Percentiles rank a stretch among this genome's conserved stretches.
Evolutionary conservation across 1,284 basidiomycete genomes (phyloP).

Genomic region (Trichosporon coremiiforme): DNA sequence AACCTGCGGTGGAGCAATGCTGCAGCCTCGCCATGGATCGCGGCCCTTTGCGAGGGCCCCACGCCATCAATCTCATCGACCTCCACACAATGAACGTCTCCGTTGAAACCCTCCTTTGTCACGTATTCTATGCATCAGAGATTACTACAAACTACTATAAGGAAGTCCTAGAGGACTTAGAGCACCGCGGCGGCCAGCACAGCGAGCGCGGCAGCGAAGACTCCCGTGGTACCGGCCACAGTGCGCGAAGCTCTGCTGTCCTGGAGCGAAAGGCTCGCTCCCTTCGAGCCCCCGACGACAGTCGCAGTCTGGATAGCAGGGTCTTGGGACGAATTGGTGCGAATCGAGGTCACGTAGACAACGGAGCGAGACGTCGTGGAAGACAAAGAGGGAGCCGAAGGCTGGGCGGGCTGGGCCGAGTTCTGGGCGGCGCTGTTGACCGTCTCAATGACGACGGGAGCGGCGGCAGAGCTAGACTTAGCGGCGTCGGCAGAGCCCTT

Average conservation of each 20-base stretch:
- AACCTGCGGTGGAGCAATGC: no score
- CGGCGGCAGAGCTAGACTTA: background rate
- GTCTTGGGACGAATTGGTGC: background rate
- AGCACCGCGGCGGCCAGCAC: background rate
- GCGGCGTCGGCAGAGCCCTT: background rate
- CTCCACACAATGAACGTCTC: no score
- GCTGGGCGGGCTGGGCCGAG: background rate
- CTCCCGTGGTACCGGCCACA: background rate
- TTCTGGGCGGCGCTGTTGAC: background rate
- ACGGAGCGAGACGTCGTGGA: background rate
- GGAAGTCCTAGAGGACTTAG: background rate
- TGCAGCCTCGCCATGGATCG: no score
- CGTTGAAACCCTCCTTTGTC: no score
- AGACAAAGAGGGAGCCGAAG: background rate
- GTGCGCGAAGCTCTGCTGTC: slow-evolving; percentile 9
- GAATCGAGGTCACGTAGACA: background rate
- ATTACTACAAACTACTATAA: slow-evolving; percentile 5
- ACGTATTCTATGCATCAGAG: slow-evolving; percentile 3
- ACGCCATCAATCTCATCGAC: no score
- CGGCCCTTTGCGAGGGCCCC: no score
- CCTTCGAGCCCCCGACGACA: background rate
- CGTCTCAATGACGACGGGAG: background rate
- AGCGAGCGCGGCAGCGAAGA: slow-evolving; percentile 9
- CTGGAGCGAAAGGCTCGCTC: slow-evolving; percentile 1
- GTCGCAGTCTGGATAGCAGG: background rate